phyloP scores from a whole-genome alignment of 208 protist species.

The Zelonia costaricensis region DNA sequence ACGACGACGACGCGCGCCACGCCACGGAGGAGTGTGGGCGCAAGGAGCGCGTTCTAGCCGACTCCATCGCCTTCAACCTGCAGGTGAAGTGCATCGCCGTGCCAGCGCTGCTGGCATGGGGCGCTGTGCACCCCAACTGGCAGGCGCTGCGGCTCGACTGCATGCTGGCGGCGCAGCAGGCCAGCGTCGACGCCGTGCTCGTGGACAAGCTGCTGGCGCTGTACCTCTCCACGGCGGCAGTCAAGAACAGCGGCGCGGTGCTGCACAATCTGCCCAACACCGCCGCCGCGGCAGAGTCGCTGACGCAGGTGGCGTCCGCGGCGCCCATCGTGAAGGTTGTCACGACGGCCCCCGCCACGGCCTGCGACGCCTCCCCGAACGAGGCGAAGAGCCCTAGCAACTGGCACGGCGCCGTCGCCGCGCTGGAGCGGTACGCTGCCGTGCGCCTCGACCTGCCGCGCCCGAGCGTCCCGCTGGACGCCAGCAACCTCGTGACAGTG shows the following conservation, averaged over 20 bases:
- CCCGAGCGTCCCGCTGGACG: slow-evolving; percentile 32
- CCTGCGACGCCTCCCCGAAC: not conserved
- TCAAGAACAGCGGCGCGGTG: slow-evolving; percentile 68
- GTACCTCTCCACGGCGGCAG: slow-evolving; percentile 62
- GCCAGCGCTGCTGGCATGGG: slow-evolving; percentile 86
- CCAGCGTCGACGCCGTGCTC: slow-evolving; percentile 37
- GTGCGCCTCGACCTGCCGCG: slow-evolving; percentile 32
- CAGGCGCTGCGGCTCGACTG: slow-evolving; percentile 47
- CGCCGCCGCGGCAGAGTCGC: slow-evolving; percentile 24
- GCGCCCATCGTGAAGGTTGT: slow-evolving; percentile 40
- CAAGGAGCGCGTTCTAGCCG: slow-evolving; percentile 63
- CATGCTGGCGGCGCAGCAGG: slow-evolving; percentile 44
- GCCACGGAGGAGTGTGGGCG: slow-evolving; percentile 11
- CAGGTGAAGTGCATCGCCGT: slow-evolving; percentile 53
- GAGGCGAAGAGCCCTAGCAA: not conserved
- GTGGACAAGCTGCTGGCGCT: slow-evolving; percentile 46
- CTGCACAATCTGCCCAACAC: slow-evolving; percentile 74
- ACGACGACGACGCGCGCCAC: slow-evolving; percentile 33
- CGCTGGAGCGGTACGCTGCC: slow-evolving; percentile 17
- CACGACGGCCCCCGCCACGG: slow-evolving; percentile 11
- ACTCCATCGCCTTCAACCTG: slow-evolving; percentile 78
- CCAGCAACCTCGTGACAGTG: slow-evolving; percentile 52
- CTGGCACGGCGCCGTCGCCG: not conserved
- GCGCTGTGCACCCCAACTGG: slow-evolving; percentile 46
- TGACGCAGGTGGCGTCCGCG: slow-evolving; percentile 9